Base-by-base conservation (phyloP, 2,329 filamentous ascomycete species). In the Venturiaceae sp. region DNA sequence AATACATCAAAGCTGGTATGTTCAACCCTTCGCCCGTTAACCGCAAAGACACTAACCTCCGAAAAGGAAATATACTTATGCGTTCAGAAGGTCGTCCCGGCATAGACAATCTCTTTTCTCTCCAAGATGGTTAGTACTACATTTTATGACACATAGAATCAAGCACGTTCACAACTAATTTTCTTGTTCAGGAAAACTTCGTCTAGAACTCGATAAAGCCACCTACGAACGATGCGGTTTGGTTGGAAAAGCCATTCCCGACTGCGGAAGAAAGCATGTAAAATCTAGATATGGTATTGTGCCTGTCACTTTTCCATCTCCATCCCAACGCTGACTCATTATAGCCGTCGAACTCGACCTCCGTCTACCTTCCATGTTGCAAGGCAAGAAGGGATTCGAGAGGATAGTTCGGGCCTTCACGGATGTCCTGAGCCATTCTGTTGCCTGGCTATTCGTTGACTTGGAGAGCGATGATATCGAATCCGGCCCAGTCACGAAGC, bases 161-260 rank as follows among this genome's bases (percentile, higher is more conserved):
- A 13, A 32, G 14, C 26, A 36, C 30, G 9, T 30, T 37, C 28
- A 44, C 7, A 28, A 41, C 14, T 26, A n/a, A 39, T 53, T 30
- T 8, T 13, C 39, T 47, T 41, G 28, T 23, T 19, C 53, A 88
- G 90, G 90, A 0, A 74, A 82, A 0, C 77, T 99, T 34, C 83
- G 80, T 3, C 78, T 99, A 65, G 87, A 90, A 64, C 78, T 97
- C 28, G 87, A 90, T 62, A 90, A 86, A 64, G 84, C 91, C 57
- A 84, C 83, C 0, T 96, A 92, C 70, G 91, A 97, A 71, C 81
- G 86, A 53, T 85, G 87, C 52, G 94, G 94, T 0, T 77, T 99
- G 0, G 82, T 85, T 0, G 92, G 92, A 1, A 85, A 84, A 62
- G 80, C 87, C 0, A 74, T 84, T 23, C 74, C 77, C 19, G 76